Conservation (phyloP, 805 yeast genomes). For the Naumovozyma baii region DNA sequence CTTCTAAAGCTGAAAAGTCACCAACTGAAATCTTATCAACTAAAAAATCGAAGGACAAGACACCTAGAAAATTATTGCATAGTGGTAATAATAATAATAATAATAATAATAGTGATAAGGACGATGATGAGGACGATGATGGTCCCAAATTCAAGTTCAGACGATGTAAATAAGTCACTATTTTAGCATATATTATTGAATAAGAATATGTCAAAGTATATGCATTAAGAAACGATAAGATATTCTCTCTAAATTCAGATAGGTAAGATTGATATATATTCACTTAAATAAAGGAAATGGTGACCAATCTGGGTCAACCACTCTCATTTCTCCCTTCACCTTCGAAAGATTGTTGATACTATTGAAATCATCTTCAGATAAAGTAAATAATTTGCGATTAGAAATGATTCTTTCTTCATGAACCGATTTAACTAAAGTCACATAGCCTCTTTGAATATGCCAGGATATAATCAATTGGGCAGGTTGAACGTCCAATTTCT, state of each 20-base stretch:
- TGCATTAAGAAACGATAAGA: background rate
- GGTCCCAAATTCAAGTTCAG: constrained; percentile 31
- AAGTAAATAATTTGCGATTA: constrained; percentile 26
- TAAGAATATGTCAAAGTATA: background rate
- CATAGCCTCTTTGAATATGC: constrained; percentile 48
- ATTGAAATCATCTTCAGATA: constrained; percentile 31
- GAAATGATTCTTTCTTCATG: constrained; percentile 35
- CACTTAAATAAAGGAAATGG: constrained; percentile 11
- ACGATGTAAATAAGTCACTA: constrained; percentile 8
- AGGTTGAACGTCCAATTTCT: constrained; percentile 32
- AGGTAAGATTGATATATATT: background rate
- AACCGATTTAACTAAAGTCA: constrained; percentile 44
- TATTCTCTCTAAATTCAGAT: background rate
- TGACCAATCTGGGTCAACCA: constrained; percentile 20
- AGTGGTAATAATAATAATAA: constrained; percentile 1
- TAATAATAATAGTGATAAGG: constrained; percentile 11
- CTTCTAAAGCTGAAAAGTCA: too few species aligned
- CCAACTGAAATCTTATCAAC: too few species aligned
- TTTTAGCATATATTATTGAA: too few species aligned
- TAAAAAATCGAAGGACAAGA: background rate
- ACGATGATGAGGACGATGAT: constrained; percentile 29
- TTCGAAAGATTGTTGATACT: constrained; percentile 24
- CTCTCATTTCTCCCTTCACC: constrained; percentile 25
- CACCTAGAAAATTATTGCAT: background rate
- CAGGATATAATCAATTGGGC: constrained; percentile 49